phyloP scores from a whole-genome alignment of 805 yeast genomes.

The Priceomyces castillae region DNA sequence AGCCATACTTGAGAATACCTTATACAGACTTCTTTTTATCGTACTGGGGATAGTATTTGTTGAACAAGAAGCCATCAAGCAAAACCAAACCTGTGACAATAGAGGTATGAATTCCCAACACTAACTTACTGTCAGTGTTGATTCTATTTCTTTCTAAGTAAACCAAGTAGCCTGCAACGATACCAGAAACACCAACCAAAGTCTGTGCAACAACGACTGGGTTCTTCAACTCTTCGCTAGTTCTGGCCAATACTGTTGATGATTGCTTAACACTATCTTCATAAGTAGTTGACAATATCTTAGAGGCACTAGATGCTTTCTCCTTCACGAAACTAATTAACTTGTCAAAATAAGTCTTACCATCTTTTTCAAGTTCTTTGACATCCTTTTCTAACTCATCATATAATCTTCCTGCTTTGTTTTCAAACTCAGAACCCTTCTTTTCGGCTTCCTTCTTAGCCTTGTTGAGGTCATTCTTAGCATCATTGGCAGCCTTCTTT shows the following conservation, averaged over 20 bases:
- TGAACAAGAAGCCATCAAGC: conserved; percentile 53
- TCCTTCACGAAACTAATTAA: conserved; percentile 15
- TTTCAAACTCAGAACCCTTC: conserved; percentile 13
- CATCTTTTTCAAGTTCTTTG: conserved; percentile 21
- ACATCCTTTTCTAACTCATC: conserved; percentile 15
- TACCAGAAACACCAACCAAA: conserved; percentile 46
- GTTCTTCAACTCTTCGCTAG: conserved; percentile 49
- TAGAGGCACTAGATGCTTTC: not conserved
- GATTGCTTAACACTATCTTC: conserved; percentile 12
- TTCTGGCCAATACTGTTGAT: conserved; percentile 14
- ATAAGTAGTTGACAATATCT: conserved; percentile 11
- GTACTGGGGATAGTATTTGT: conserved; percentile 53
- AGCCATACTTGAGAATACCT: not conserved
- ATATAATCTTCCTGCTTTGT: conserved; percentile 9
- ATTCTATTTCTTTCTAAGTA: conserved; percentile 52
- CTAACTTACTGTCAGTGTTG: conserved; percentile 41
- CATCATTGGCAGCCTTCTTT: conserved; percentile 8
- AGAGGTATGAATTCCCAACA: conserved; percentile 48
- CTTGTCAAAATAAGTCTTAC: conserved; percentile 21
- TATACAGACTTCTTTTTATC: conserved; percentile 29
- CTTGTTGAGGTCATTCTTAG: conserved; percentile 20
- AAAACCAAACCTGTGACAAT: conserved; percentile 53
- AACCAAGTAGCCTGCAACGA: conserved; percentile 48
- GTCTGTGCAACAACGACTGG: conserved; percentile 60
- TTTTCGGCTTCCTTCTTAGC: conserved; percentile 20